phyloP scores from a whole-genome alignment of 768 basidiomycete species.

The Boletus reticuloceps region DNA sequence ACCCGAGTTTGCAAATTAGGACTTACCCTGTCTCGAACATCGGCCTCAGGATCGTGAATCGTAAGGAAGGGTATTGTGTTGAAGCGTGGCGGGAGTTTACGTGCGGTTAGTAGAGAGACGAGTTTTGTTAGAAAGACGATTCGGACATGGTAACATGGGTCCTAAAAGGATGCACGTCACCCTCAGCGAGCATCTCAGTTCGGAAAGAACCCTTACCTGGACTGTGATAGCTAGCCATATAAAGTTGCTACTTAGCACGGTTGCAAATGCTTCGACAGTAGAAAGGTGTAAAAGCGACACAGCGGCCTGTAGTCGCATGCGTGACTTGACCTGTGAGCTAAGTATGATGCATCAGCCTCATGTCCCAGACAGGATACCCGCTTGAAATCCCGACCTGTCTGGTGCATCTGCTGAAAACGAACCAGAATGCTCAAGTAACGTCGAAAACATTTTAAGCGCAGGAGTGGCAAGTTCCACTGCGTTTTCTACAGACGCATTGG shows the following conservation, averaged over 20 bases:
- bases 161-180: conserved; percentile 43
- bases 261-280: conserved; percentile 54
- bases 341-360: conserved; percentile 10
- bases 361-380: neutral
- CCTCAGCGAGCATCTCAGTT: neutral
- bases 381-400: conserved; percentile 44
- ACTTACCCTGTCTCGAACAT: conserved; percentile 66
- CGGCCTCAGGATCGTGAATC: conserved; percentile 86
- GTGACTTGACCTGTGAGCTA: conserved; percentile 64
- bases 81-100: conserved; percentile 68
- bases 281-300: conserved; percentile 77
- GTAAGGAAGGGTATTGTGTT: conserved; percentile 86
- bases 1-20: neutral
- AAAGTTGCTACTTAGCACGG: conserved; percentile 59
- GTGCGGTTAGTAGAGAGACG: conserved; percentile 54
- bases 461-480: conserved; percentile 71
- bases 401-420: conserved; percentile 52
- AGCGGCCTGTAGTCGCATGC: conserved; percentile 82
- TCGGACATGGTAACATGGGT: conserved; percentile 86
- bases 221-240: conserved; percentile 66
- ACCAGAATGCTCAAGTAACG: conserved; percentile 69
- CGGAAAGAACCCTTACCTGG: conserved; percentile 55
- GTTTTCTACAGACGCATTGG: conserved; percentile 55
- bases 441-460: conserved; percentile 71
- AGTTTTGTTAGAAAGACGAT: conserved; percentile 75